Conservation (phyloP, 140 eudicot genomes). For the Bidens hawaiensis region DNA sequence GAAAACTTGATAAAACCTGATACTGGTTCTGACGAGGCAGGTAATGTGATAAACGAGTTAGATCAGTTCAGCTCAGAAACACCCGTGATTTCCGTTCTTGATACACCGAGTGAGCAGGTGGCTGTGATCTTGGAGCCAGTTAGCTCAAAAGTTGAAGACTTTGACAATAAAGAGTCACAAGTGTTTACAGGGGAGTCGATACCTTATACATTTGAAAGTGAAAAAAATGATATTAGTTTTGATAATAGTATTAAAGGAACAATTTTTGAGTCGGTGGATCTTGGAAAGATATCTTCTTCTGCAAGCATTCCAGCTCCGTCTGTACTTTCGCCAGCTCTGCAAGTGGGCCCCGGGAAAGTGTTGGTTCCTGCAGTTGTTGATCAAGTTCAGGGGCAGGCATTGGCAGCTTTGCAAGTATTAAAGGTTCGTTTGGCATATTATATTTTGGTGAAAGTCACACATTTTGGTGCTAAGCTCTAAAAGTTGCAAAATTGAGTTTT, state of each 20-base stretch:
- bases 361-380: constrained; percentile 86
- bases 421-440: constrained; percentile 45
- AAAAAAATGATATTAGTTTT: constrained; percentile 29
- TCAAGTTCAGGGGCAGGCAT: constrained; percentile 87
- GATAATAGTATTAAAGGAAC: constrained; percentile 29
- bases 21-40: constrained; percentile 29
- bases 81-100: constrained; percentile 9
- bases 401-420: constrained; percentile 86
- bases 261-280: constrained; percentile 43
- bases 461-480: too few relatives aligned
- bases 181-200: constrained; percentile 18
- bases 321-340: constrained; percentile 71
- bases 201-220: constrained; percentile 32
- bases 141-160: constrained; percentile 22
- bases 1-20: constrained; percentile 19
- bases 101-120: constrained; percentile 29
- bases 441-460: too few relatives aligned
- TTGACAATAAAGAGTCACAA: constrained; percentile 20
- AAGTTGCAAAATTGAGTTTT: too few relatives aligned
- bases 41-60: constrained; percentile 22
- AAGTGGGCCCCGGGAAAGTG: constrained; percentile 67
- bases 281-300: constrained; percentile 43
- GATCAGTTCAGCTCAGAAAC: constrained; percentile 26
- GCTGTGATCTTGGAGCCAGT: constrained; percentile 30
- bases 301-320: constrained; percentile 92